These are phyloP conservation scores for Martiniozyma asiatica DNA, from an alignment of 1,139 yeast genomes.

Conservation along the genomic window DNA sequence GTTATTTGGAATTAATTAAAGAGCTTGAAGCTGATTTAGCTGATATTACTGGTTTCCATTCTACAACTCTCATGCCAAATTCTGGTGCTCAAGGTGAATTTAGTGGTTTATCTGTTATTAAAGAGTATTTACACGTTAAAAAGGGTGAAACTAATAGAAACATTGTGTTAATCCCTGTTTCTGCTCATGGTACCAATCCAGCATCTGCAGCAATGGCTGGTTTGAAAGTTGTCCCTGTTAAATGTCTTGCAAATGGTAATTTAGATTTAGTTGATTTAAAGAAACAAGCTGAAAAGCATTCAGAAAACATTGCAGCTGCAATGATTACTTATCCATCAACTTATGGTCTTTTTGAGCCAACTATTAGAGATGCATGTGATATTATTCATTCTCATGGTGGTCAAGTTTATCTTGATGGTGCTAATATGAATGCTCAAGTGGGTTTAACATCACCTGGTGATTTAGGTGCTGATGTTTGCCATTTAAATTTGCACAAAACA, in stretches of 20 bases:
- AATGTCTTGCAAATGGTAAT: conserved; percentile 77
- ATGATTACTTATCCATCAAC: conserved; percentile 98
- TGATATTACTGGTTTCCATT: conserved; percentile 90
- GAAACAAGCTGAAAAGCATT: conserved; percentile 60
- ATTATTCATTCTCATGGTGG: conserved; percentile 81
- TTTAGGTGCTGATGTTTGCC: conserved; percentile 98
- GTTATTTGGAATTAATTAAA: conserved; percentile 61
- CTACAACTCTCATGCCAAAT: conserved; percentile 88
- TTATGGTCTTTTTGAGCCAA: conserved; percentile 91
- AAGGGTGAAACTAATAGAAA: conserved; percentile 67
- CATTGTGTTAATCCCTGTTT: conserved; percentile 86
- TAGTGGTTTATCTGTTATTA: conserved; percentile 82
- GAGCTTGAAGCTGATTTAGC: conserved; percentile 80
- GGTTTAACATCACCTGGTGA: conserved; percentile 97
- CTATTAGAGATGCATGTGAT: conserved; percentile 73
- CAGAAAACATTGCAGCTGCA: conserved; percentile 66
- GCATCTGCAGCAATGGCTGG: conserved; percentile 99
- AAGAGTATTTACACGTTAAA: conserved; percentile 54
- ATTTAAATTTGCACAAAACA: conserved; percentile 89
- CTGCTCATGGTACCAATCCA: conserved; percentile 98
- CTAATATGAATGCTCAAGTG: conserved; percentile 98
- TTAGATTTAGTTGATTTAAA: conserved; percentile 68
- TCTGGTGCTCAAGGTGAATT: conserved; percentile 99
- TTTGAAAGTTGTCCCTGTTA: conserved; percentile 81
- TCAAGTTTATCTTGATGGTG: conserved; percentile 95